Evolutionary conservation across 768 basidiomycete species (phyloP).

Genomic region (Candolleomyces eurysporus): DNA sequence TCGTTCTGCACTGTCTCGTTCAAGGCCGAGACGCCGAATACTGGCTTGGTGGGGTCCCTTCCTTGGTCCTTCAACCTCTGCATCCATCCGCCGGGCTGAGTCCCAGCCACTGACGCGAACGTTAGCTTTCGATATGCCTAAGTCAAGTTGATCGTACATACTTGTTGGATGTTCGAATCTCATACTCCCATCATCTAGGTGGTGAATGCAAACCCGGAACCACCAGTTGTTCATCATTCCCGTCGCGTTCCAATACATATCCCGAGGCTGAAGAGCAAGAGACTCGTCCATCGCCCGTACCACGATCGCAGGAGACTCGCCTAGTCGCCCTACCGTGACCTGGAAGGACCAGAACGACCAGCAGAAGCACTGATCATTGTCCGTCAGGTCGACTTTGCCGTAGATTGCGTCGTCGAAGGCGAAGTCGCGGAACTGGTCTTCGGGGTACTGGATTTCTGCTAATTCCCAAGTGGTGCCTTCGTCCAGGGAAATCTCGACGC

Average conservation of each 20-base stretch:
- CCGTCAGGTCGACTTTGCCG: constrained; percentile 47
- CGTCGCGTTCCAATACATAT: constrained; percentile 61
- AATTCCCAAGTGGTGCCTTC: constrained; percentile 50
- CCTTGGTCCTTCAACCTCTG: constrained; percentile 49
- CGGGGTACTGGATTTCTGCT: constrained; percentile 40
- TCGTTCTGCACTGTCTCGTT: neutral
- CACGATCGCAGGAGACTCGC: constrained; percentile 33
- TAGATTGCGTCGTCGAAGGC: constrained; percentile 38
- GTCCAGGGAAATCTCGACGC: constrained; percentile 58
- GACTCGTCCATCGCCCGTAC: constrained; percentile 58
- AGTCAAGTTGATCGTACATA: constrained; percentile 9
- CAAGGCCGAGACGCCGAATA: constrained; percentile 23
- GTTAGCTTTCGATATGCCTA: too few relatives aligned
- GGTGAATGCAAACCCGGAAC: constrained; percentile 53
- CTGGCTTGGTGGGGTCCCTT: constrained; percentile 40
- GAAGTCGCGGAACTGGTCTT: constrained; percentile 45
- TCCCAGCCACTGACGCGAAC: constrained; percentile 33
- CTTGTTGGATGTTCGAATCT: constrained; percentile 59
- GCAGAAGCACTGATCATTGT: constrained; percentile 52
- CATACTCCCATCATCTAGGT: constrained; percentile 29
- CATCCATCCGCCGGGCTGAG: constrained; percentile 58
- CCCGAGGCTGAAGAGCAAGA: constrained; percentile 45
- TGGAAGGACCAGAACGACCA: constrained; percentile 60
- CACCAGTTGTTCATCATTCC: constrained; percentile 68
- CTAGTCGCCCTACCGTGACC: constrained; percentile 32